A percentile compares a stretch with the other conserved stretches of the same genome.
phyloP scores from a whole-genome alignment of 305 asterid genomes.

The Stenogyne calaminthoides region DNA sequence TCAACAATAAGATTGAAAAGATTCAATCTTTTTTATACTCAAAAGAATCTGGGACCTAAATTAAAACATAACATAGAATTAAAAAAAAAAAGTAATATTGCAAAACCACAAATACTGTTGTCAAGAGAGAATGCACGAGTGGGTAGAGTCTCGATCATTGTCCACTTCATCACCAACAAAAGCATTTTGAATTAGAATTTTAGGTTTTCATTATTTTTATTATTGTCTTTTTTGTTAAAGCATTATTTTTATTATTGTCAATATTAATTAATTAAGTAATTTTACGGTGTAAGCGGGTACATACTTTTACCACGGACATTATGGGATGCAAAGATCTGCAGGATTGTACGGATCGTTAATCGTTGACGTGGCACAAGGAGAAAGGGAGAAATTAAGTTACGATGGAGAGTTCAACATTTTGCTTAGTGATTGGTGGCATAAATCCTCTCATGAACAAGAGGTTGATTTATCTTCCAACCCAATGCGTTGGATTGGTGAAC shows the following conservation, averaged over 20 bases:
- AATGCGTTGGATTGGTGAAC: constrained; percentile 86
- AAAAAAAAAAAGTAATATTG: too few species aligned
- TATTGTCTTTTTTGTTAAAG: too few species aligned
- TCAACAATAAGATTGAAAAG: neutral
- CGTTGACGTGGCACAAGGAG: constrained; percentile 64
- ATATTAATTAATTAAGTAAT: neutral
- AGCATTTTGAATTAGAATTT: neutral
- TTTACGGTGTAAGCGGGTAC: constrained; percentile 70
- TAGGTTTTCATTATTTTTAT: neutral
- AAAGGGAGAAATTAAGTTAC: constrained; percentile 57
- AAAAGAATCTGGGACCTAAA: neutral
- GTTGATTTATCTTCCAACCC: constrained; percentile 73
- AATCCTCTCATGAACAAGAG: constrained; percentile 53
- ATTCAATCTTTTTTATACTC: neutral
- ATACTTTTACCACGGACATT: constrained; percentile 89
- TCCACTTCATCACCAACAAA: constrained; percentile 1
- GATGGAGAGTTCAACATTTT: constrained; percentile 68
- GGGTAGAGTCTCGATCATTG: neutral
- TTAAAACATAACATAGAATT: neutral
- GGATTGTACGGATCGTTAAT: constrained; percentile 80
- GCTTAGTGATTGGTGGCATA: constrained; percentile 92
- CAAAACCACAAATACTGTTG: neutral
- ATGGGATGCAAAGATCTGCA: constrained; percentile 91
- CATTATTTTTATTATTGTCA: too few species aligned
- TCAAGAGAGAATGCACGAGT: neutral